Conservation (phyloP, 2,329 filamentous ascomycete genomes). For the Diplodia scrobiculata region DNA sequence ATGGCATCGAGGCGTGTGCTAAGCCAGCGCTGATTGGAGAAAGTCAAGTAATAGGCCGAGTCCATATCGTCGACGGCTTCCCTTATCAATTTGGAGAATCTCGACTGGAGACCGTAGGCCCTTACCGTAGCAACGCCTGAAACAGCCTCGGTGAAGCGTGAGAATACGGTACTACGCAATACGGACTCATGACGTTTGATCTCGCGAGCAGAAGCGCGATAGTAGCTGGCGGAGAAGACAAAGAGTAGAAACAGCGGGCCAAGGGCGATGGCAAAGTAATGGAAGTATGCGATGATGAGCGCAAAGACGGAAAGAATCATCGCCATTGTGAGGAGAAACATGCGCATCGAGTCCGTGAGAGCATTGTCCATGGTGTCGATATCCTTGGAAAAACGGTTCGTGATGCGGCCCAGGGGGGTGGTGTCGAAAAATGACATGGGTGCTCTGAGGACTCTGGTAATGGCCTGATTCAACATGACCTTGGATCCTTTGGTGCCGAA, state of each 20-base stretch:
- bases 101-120: constrained; percentile 78
- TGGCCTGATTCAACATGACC: constrained; percentile 76
- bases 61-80: constrained; percentile 87
- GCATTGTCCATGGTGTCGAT: constrained; percentile 97
- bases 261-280: constrained; percentile 77
- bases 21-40: constrained; percentile 93
- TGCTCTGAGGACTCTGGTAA: constrained; percentile 70
- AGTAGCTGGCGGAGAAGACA: constrained; percentile 80
- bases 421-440: constrained; percentile 95
- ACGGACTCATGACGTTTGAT: constrained; percentile 93
- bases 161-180: constrained; percentile 82
- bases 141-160: constrained; percentile 87
- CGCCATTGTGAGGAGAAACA: constrained; percentile 84
- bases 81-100: constrained; percentile 71
- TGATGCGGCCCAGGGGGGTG: constrained; percentile 90
- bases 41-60: constrained; percentile 90
- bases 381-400: constrained; percentile 93
- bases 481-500: constrained; percentile 81
- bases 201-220: constrained; percentile 86
- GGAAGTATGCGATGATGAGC: constrained; percentile 91
- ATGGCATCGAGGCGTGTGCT: constrained; percentile 82
- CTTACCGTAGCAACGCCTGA: constrained; percentile 81
- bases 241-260: constrained; percentile 74
- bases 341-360: constrained; percentile 82
- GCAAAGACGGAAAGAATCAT: constrained; percentile 83